Evolutionary conservation across 2,329 filamentous ascomycete genomes (phyloP).

Genomic region (Chlorencoelia australis): DNA sequence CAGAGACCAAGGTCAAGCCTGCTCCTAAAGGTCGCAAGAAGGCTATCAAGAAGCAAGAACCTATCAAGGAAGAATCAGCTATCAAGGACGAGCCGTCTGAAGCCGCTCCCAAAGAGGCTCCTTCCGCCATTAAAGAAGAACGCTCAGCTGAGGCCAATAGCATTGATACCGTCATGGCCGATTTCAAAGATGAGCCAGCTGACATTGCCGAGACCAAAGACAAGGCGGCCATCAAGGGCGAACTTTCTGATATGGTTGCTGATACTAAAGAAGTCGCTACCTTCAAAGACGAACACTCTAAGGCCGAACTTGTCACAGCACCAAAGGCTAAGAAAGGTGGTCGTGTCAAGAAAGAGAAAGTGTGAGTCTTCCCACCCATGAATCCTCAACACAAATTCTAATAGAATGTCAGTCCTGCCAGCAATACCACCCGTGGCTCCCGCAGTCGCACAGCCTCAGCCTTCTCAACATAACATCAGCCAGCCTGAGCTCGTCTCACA

Average conservation of each 20-base stretch:
- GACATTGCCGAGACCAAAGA: conserved; percentile 12
- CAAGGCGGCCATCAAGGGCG: conserved; percentile 14
- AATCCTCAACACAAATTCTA: no score
- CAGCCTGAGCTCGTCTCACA: no score
- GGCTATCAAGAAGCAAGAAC: conserved; percentile 1
- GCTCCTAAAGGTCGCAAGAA: conserved; percentile 4
- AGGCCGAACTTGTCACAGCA: conserved; percentile 1
- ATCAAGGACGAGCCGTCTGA: conserved; percentile 7
- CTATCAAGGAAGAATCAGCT: conserved; percentile 17
- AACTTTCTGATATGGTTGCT: conserved; percentile 2
- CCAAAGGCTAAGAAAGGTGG: conserved; percentile 2
- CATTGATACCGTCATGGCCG: conserved; percentile 11
- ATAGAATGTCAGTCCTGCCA: no score
- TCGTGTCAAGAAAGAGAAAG: conserved; percentile 9
- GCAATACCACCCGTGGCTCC: no score
- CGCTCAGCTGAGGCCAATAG: conserved; percentile 15
- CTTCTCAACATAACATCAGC: no score
- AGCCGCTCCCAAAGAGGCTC: no score
- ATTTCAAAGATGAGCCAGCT: conserved; percentile 16
- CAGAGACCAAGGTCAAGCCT: conserved; percentile 1
- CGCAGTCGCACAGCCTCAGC: no score
- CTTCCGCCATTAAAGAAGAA: conserved; percentile 3
- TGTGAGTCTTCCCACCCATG: no score
- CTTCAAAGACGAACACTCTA: neutral
- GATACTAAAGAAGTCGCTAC: no score